Conservation (phyloP, 176 grass and related monocot species). For the Metroxylon sagu region DNA sequence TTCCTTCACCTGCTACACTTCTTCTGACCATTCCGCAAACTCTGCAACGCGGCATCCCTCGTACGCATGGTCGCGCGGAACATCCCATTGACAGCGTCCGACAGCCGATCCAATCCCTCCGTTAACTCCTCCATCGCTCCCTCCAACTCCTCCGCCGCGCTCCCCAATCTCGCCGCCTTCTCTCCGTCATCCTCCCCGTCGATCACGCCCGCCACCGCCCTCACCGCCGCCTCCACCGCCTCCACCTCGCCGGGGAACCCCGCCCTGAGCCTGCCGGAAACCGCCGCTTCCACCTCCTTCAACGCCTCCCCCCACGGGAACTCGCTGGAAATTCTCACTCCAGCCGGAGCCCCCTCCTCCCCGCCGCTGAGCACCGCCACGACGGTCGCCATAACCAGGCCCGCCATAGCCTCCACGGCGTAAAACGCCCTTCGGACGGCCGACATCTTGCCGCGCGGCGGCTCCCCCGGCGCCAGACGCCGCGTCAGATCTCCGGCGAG, state of each 20-base stretch:
- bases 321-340: background rate
- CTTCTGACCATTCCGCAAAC: background rate
- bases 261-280: background rate
- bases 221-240: constrained; percentile 16
- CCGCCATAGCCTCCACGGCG: background rate
- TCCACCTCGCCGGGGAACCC: constrained; percentile 4
- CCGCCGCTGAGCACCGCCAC: constrained; percentile 1
- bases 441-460: background rate
- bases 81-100: constrained; percentile 6
- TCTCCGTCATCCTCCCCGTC: constrained; percentile 1
- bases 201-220: constrained; percentile 14
- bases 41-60: constrained; percentile 15
- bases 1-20: too few species aligned
- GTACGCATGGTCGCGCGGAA: constrained; percentile 16
- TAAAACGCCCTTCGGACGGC: constrained; percentile 2
- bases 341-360: background rate
- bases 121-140: constrained; percentile 17
- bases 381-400: background rate
- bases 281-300: background rate
- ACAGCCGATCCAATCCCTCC: constrained; percentile 16
- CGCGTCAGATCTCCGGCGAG: background rate
- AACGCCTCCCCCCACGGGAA: constrained; percentile 11
- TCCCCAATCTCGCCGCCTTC: background rate
- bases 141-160: constrained; percentile 6
- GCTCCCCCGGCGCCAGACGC: background rate